Conservation (phyloP, 2,329 filamentous ascomycete genomes). For the Stagonosporopsis vannaccii region DNA sequence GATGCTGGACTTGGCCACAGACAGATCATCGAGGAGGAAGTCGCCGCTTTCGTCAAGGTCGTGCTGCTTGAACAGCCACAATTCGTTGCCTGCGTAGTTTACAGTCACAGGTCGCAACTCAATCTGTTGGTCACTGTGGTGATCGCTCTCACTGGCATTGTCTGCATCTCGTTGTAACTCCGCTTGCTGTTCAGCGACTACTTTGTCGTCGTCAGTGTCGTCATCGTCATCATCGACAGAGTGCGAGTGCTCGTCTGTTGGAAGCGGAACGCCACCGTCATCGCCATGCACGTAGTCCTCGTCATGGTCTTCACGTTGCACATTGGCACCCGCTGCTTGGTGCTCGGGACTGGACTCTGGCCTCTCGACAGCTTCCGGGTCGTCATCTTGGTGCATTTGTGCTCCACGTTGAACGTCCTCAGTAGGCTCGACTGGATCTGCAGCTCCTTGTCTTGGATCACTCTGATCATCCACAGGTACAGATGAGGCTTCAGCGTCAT, state of each 20-base stretch:
- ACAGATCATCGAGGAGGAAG: slow-evolving; percentile 38
- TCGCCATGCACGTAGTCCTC: slow-evolving; percentile 16
- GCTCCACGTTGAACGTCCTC: not conserved
- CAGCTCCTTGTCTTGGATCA: not conserved
- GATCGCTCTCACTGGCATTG: slow-evolving; percentile 20
- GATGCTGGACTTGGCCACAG: slow-evolving; percentile 47
- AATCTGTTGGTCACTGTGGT: slow-evolving; percentile 19
- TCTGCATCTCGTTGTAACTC: slow-evolving; percentile 21
- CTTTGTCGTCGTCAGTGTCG: slow-evolving; percentile 4
- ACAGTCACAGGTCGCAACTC: slow-evolving; percentile 35
- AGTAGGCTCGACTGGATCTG: not conserved
- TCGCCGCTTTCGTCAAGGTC: slow-evolving; percentile 41
- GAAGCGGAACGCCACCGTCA: slow-evolving; percentile 24
- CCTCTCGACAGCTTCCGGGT: not conserved
- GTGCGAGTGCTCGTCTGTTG: slow-evolving; percentile 16
- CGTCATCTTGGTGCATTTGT: not conserved
- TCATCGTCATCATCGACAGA: not conserved
- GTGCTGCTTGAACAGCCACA: slow-evolving; percentile 43
- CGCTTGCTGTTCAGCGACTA: slow-evolving; percentile 1
- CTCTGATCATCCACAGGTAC: not conserved
- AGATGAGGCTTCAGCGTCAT: not conserved
- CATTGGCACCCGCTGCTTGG: not conserved
- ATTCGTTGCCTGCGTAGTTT: slow-evolving; percentile 39
- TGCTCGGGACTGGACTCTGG: not conserved
- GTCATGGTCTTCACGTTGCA: not conserved